Evolutionary conservation across 495 filamentous ascomycete species (phyloP).

Genomic region (Trichoderma orchidacearum): DNA sequence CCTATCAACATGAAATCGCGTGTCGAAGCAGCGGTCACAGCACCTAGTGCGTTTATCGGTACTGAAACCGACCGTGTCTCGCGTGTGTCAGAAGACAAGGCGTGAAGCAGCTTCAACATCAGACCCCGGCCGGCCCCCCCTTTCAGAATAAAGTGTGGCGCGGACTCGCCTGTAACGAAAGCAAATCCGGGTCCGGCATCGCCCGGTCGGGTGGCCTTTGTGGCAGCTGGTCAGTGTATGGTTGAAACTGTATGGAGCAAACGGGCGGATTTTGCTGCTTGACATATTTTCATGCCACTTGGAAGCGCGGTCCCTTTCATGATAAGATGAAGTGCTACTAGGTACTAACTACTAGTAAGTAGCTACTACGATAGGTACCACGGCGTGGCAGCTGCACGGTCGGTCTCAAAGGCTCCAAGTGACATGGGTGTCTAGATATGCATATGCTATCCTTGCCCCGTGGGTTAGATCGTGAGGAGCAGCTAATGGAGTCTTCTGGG

Average conservation of each 20-base stretch:
- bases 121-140: not conserved
- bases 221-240: not conserved
- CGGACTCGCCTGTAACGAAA: not conserved
- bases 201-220: not conserved
- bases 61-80: slow-evolving; percentile 18
- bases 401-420: no score
- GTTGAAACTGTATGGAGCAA: no score
- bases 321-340: no score
- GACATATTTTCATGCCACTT: no score
- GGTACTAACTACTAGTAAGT: no score
- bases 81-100: slow-evolving; percentile 13
- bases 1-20: not conserved
- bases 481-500: not conserved
- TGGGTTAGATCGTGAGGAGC: not conserved
- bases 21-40: not conserved
- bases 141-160: not conserved
- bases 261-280: no score
- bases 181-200: not conserved
- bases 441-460: no score
- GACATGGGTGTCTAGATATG: no score
- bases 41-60: not conserved
- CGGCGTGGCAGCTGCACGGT: no score
- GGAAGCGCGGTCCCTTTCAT: no score
- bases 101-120: slow-evolving; percentile 16
- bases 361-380: no score